A percentile compares a stretch with the other conserved stretches of the same genome.
Evolutionary conservation across 2,329 filamentous ascomycete genomes (phyloP).

Genomic region (Arachnomyces sp.): DNA sequence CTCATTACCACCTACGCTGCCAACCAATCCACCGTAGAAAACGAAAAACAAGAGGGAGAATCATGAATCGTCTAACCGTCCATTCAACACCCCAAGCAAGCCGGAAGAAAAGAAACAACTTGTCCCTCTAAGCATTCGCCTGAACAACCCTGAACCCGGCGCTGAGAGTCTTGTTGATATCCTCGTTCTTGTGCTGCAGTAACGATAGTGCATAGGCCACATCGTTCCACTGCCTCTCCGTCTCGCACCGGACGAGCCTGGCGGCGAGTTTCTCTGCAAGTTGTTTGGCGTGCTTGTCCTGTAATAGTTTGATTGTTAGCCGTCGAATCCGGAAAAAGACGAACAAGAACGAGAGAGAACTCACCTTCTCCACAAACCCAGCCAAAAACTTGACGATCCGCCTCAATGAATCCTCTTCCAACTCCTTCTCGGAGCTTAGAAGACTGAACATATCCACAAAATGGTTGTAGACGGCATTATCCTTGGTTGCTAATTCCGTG

Average conservation of each 20-base stretch:
- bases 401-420: conserved; percentile 79
- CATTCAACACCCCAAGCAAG: background rate
- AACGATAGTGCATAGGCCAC: conserved; percentile 85
- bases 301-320: conserved; percentile 2
- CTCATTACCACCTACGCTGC: too few relatives aligned
- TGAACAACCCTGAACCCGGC: conserved; percentile 55
- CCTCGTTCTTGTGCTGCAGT: conserved; percentile 61
- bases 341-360: conserved; percentile 14
- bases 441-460: conserved; percentile 99
- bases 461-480: conserved; percentile 98
- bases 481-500: conserved; percentile 91
- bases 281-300: conserved; percentile 97
- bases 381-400: conserved; percentile 87
- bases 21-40: too few relatives aligned
- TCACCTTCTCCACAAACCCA: conserved; percentile 94
- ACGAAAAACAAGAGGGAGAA: too few relatives aligned
- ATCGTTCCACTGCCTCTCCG: conserved; percentile 93
- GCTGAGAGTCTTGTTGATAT: conserved; percentile 35
- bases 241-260: conserved; percentile 75
- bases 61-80: too few relatives aligned
- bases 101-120: background rate
- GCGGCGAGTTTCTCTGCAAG: conserved; percentile 87
- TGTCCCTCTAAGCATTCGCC: conserved; percentile 42
- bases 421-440: conserved; percentile 67
- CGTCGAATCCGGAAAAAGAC: conserved; percentile 1